Base-by-base conservation (phyloP, 2,329 filamentous ascomycete genomes). In the Aspergillus tanneri region DNA sequence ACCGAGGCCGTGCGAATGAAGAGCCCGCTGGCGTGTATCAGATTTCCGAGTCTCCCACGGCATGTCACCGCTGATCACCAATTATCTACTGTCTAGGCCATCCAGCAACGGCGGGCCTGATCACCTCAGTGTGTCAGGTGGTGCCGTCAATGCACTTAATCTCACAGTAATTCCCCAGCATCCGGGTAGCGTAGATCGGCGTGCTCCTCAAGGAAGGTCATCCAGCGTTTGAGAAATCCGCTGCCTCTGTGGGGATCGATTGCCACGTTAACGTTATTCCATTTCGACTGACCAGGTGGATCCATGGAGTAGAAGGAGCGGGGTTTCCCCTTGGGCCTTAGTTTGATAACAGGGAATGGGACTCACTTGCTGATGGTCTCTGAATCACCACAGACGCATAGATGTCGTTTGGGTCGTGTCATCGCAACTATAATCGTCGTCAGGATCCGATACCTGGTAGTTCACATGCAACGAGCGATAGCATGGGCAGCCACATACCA, bases 311-410 rank as follows among this genome's bases (percentile, higher is more conserved):
- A 19, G 11, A 16, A 43, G 34, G 9, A n/a, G 37, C 37, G 37
- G n/a, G 37, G 22, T 4, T 19, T 40, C n/a, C 12, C 18, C 18
- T 9, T 21, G 19, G 11, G 11, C 16, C 14, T n/a, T n/a, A 12
- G 22, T 8, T 24, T 46, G 24, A 3, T 11, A 28, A 21, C 4
- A 19, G 12, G 24, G 10, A n/a, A 11, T n/a, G 9, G 11, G 11
- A 83, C 88, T 81, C 77, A 95, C 88, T 81, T 84, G 70, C 86
- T 85, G 46, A 96, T 88, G 3, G 92, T 97, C 67, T 96, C 93
- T 50, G 90, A 93, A 69, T 99, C 93, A 36, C 92, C 93, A 61
- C 96, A 86, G 14, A 99, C 81, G 54, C 88, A 93, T 35, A 99
- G 77, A 65, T 93, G 92, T 59, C 93, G 82, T 73, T 88, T 92